phyloP scores from a whole-genome alignment of 768 basidiomycete species.

The Pisolithus microcarpus region DNA sequence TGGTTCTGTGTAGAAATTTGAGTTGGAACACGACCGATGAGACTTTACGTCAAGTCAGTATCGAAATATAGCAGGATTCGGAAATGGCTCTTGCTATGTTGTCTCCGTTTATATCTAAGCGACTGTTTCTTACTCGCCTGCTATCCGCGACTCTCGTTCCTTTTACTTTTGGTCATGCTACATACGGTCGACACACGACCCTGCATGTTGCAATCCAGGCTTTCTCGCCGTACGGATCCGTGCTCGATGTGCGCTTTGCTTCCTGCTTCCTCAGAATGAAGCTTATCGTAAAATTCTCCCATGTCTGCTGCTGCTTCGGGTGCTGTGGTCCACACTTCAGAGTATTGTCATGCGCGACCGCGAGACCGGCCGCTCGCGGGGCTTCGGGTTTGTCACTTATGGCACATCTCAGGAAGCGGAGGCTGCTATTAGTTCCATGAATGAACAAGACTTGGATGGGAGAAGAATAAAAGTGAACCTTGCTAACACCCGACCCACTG shows the following conservation, averaged over 20 bases:
- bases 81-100: constrained; percentile 35
- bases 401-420: constrained; percentile 57
- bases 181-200: constrained; percentile 7
- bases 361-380: constrained; percentile 93
- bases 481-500: constrained; percentile 61
- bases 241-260: constrained; percentile 83
- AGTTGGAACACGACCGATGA: constrained; percentile 97
- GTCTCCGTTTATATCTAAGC: constrained; percentile 31
- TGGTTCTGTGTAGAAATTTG: constrained; percentile 69
- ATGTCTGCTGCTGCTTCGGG: constrained; percentile 21
- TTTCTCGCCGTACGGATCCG: constrained; percentile 73
- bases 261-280: constrained; percentile 15
- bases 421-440: constrained; percentile 64
- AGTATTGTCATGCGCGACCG: constrained; percentile 98
- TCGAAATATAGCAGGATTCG: constrained; percentile 33
- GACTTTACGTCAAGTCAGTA: constrained; percentile 78
- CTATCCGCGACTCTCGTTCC: constrained; percentile 24
- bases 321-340: constrained; percentile 36
- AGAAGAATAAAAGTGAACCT: constrained; percentile 86
- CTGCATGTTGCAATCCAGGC: constrained; percentile 45
- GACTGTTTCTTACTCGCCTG: constrained; percentile 23
- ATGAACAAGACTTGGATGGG: constrained; percentile 92
- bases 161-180: constrained; percentile 7
- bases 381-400: constrained; percentile 94
- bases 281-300: constrained; percentile 14